Conservation (phyloP, 2,329 filamentous ascomycete species). For the Aureobasidium sp. region DNA sequence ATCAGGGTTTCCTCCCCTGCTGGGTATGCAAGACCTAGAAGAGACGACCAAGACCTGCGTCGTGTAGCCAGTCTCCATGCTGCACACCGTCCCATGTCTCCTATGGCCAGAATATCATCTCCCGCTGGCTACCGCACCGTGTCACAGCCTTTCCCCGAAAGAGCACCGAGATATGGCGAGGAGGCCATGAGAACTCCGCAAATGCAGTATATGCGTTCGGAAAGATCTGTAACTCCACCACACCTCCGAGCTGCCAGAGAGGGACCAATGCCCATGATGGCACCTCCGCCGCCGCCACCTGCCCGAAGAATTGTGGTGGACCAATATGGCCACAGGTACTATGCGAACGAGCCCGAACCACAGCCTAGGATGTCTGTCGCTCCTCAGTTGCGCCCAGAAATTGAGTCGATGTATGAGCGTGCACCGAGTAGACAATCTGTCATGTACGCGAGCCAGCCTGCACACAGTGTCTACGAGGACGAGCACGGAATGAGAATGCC, state of each 20-base stretch:
- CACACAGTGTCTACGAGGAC: constrained; percentile 38
- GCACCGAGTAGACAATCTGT: constrained; percentile 39
- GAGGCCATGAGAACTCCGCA: constrained; percentile 28
- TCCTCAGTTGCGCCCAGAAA: constrained; percentile 28
- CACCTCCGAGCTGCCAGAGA: constrained; percentile 17
- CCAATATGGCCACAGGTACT: constrained; percentile 73
- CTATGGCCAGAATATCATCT: constrained; percentile 31
- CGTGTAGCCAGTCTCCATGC: constrained; percentile 40
- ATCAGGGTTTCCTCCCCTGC: constrained; percentile 31
- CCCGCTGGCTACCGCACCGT: constrained; percentile 32
- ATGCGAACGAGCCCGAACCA: constrained; percentile 34
- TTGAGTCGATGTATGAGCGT: constrained; percentile 47
- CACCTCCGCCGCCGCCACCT: constrained; percentile 41
- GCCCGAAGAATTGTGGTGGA: constrained; percentile 62
- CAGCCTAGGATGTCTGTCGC: constrained; percentile 45
- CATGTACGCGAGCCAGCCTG: constrained; percentile 16
- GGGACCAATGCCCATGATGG: constrained; percentile 31
- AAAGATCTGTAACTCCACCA: constrained; percentile 33
- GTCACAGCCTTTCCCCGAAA: constrained; percentile 31
- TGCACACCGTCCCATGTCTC: constrained; percentile 35
- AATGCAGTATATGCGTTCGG: constrained; percentile 30
- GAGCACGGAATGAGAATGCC: constrained; percentile 24
- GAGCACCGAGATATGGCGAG: constrained; percentile 24
- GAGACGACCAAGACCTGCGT: constrained; percentile 38
- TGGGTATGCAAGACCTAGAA: constrained; percentile 26